Percentiles rank a stretch among this genome's conserved stretches.
Evolutionary conservation across 2,329 filamentous ascomycete species (phyloP).

Genomic region (Lasiodiplodia theobromae): DNA sequence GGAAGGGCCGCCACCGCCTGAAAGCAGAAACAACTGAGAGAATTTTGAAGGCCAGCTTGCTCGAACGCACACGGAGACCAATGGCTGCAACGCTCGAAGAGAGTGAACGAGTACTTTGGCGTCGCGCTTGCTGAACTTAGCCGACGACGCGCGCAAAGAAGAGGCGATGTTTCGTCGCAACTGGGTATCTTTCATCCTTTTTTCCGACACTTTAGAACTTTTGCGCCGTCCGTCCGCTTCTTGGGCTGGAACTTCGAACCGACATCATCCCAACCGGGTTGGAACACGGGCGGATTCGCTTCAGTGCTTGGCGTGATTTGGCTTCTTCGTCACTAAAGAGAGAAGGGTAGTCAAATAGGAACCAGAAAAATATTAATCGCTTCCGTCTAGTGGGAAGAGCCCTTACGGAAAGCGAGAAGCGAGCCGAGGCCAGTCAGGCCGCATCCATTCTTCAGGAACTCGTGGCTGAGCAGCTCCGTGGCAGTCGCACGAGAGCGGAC

Average conservation of each 20-base stretch:
- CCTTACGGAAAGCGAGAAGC: conserved; percentile 82
- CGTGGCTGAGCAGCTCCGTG: conserved; percentile 85
- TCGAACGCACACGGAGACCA: conserved; percentile 15
- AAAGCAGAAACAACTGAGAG: conserved; percentile 17
- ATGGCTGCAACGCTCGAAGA: conserved; percentile 13
- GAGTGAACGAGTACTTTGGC: conserved; percentile 11
- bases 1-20: neutral
- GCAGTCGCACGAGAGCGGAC: conserved; percentile 94
- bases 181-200: conserved; percentile 29
- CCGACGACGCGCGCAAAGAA: conserved; percentile 11
- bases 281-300: neutral
- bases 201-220: conserved; percentile 15
- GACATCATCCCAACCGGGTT: neutral
- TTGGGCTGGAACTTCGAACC: neutral
- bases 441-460: conserved; percentile 94
- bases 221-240: neutral
- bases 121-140: conserved; percentile 21
- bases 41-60: conserved; percentile 16
- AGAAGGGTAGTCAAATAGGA: conserved; percentile 25
- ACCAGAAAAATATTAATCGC: conserved; percentile 21
- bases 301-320: neutral
- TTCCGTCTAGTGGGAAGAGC: conserved; percentile 58
- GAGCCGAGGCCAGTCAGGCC: conserved; percentile 82
- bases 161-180: conserved; percentile 15
- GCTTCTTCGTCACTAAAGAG: neutral